Base-by-base conservation (phyloP, 805 yeast species). In the Starmera amethionina region DNA sequence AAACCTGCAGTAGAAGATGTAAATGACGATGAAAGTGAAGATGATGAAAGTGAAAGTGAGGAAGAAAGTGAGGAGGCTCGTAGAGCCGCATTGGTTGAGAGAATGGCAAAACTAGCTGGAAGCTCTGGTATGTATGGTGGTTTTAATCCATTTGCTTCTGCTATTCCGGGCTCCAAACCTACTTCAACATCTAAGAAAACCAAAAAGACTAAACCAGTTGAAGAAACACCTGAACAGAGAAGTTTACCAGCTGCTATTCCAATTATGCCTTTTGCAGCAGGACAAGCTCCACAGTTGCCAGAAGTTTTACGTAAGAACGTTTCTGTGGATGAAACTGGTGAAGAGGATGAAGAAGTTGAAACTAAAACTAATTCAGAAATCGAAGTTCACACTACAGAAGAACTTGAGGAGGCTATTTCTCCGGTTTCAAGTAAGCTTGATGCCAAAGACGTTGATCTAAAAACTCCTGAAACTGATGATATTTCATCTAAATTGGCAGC, bases 41-140 rank as follows among this genome's bases (percentile, higher is more conserved):
- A 65, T 0, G 76, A 63, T 0, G 77, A 65, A 0, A 77, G 66
- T 2, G 77, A 69, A 3, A 77, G 67, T 0, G 84, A 75, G 1
- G 82, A 77, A 40, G 90, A 83, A 39, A 83, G 77, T 34, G 94
- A 84, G 54, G 93, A 83, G 46, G 68, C 79, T 5, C 75, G 82
- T 41, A 74, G 93, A 51, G 73, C 81, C 37, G 85, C 81, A 7
- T 67, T 90, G 40, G 79, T 94, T 16, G 96, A 84, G 47, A 75
- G 97, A 45, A 90, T 90, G 96, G 97, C 98, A n/a, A 85, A 81
- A 51, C 72, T 90, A 15, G 77, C 74, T n/a, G 81, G 84, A 42
- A 75, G 83, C 79, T 72, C 79, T 60, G 89, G 88, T 34, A 61
- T 59, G 49, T 58, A 60, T 28, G 63, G 61, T 25, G 66, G 62